Evolutionary conservation across 1,139 yeast genomes (phyloP), one percentile per base, ranked within the genome.

Genomic region (Pichia sp.): DNA sequence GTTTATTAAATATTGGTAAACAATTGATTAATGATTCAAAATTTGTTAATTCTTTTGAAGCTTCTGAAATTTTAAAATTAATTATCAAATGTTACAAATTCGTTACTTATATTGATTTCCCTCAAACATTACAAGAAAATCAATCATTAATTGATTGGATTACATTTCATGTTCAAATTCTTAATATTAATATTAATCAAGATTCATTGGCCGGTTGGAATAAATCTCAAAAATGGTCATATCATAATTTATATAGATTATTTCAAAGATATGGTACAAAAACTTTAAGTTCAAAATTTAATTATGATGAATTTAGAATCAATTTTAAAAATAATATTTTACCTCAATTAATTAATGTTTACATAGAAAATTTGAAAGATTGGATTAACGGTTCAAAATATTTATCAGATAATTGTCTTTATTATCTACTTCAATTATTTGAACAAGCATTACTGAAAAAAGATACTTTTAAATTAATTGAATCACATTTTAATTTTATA

Each of bases 191-290:
- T 1, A 66, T 84, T 7, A 87, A 95, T 3, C 61, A 63, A 6
- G 52, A 73, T 46, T 71, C 78, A 1, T 55, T 72, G 47, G 68
- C 70, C 50, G 73, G 82, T 6, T 80, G 86, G 84, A 76, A 73
- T 31, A 90, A 87, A 63, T 77, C 92, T 51, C 86, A 87, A 64
- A 92, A 92, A 63, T 90, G 98, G 97, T 78, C 95, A 1, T 80
- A 81, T 57, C 89, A 87, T 31, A 87, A 87, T 60, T 64, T 90
- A 41, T 77, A 74, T 56, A 76, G 95, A 52, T 63, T 89, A n/a
- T 86, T 84, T 58, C 74, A 74, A 46, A 72, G 95, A 55, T 89
- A 86, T 60, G 89, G 86, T 3, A 74, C 82, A 23, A 62, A 58
- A 37, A 61, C 64, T 35, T 61, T 81, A 35, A 65, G 78, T 2